These are phyloP conservation scores for Passiflora organensis DNA, from an alignment of 345 rosid genomes.

Conservation along the genomic window DNA sequence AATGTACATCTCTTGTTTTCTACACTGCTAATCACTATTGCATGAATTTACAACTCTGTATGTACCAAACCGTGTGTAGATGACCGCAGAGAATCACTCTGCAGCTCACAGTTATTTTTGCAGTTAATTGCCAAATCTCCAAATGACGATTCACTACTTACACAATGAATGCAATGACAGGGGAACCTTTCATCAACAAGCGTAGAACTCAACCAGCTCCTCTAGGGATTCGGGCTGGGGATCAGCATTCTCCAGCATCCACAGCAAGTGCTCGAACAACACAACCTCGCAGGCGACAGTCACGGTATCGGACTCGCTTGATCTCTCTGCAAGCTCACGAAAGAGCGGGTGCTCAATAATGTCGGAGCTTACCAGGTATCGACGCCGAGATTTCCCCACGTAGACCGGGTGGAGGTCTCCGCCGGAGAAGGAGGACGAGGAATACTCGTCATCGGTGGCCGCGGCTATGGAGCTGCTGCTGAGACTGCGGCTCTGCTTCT, in stretches of 20 bases:
- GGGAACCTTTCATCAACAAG: constrained; percentile 57
- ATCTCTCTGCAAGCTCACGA: constrained; percentile 39
- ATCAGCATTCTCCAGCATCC: constrained; percentile 88
- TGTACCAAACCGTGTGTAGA: background rate
- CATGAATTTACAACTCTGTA: constrained; percentile 23
- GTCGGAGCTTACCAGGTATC: constrained; percentile 59
- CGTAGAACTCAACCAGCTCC: constrained; percentile 80
- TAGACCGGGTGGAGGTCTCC: constrained; percentile 61
- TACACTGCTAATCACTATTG: constrained; percentile 14
- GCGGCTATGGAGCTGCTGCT: constrained; percentile 35
- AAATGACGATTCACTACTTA: too few species aligned
- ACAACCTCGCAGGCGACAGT: constrained; percentile 83
- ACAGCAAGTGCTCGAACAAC: constrained; percentile 86
- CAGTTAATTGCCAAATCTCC: too few species aligned
- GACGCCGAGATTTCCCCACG: constrained; percentile 72
- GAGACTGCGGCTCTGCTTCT: constrained; percentile 22
- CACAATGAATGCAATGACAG: too few species aligned
- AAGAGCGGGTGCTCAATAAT: constrained; percentile 40
- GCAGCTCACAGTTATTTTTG: too few species aligned
- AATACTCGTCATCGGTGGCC: constrained; percentile 14
- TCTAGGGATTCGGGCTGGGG: constrained; percentile 66
- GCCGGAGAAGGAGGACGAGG: constrained; percentile 21
- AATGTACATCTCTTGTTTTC: background rate
- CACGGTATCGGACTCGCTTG: constrained; percentile 31
- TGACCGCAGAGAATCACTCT: background rate